Base-by-base conservation (phyloP, 768 basidiomycete genomes). In the Mrakia frigida region DNA sequence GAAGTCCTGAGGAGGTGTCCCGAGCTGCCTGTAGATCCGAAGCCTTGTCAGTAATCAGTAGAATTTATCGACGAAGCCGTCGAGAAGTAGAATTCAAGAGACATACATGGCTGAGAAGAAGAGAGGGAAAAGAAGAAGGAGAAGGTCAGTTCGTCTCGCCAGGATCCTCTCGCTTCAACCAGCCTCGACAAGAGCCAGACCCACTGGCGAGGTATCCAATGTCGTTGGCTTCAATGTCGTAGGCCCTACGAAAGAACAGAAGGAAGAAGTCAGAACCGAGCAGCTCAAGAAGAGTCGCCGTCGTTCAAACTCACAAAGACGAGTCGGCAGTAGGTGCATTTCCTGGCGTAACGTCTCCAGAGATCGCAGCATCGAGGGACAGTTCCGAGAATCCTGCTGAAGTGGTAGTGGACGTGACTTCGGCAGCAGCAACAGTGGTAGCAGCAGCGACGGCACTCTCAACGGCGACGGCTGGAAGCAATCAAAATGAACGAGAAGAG, bases 141-240 rank as follows among this genome's bases (percentile, higher is more conserved):
- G 2, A 6, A 33, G 21, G 16, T 65, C 63, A 65, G 63, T 50
- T 50, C 46, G 10, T 14, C 6, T 11, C 6, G 11, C 11, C 16
- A n/a, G n/a, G n/a, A n/a, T 43, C 43, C 11, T 43, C 43, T 18
- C 0, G 4, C 25, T 7, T 25, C 25, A 39, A 43, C 7, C 39
- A 21, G 10, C 65, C 21, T 16, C 11, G 2, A 90, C 31, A 13
- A 35, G 14, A 18, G 41, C 46, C 35, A 71, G 52, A 18, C 69
- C 14, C 71, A 60, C 73, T 59, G 31, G 43, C 84, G 46, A 86
- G 79, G 82, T 87, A 81, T 9, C 81, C 80, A 78, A 74, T 31
- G 33, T 82, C 81, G 74, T 81, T 81, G 23, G 79, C 81, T 87
- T 91, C 88, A 74, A 92, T 91, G 80, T 88, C 86, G 72, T 92